Evolutionary conservation across 78 protist species (phyloP).

Genomic region (Creolimax fragrantissima): DNA sequence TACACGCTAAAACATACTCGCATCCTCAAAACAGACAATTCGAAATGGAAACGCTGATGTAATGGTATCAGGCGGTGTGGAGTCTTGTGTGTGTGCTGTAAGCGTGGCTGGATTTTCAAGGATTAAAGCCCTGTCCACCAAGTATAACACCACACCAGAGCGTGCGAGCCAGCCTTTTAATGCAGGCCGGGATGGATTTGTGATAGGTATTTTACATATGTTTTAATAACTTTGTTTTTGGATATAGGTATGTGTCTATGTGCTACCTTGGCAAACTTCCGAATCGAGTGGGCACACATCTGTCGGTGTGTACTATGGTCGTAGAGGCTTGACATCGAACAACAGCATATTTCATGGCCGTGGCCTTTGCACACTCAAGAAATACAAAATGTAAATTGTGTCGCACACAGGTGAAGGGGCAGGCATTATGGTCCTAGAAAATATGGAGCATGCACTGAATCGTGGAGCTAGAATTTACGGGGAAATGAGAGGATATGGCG

Average conservation of each 20-base stretch:
- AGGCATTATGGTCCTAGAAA: constrained; percentile 20
- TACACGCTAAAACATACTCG: no score
- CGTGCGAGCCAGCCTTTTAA: constrained; percentile 79
- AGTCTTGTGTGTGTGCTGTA: constrained; percentile 68
- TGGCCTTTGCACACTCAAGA: no score
- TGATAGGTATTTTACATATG: constrained; percentile 65
- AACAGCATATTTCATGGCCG: no score
- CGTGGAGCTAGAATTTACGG: constrained; percentile 69
- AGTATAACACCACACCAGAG: constrained; percentile 60
- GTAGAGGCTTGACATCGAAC: no score
- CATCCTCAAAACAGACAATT: background rate
- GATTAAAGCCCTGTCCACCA: constrained; percentile 69
- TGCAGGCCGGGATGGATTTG: constrained; percentile 76
- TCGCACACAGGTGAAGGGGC: background rate
- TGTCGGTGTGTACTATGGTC: no score
- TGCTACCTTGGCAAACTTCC: no score
- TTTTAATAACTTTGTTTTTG: background rate
- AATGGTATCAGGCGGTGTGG: constrained; percentile 86
- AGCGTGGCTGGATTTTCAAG: constrained; percentile 73
- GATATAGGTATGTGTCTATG: constrained; percentile 39
- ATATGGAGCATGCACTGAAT: constrained; percentile 41
- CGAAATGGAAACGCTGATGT: constrained; percentile 50
- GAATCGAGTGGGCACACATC: constrained; percentile 16
- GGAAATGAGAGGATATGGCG: constrained; percentile 60
- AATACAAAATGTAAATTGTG: no score